phyloP scores from a whole-genome alignment of 2,329 filamentous ascomycete species.

The Cladobotryum mycophilum region DNA sequence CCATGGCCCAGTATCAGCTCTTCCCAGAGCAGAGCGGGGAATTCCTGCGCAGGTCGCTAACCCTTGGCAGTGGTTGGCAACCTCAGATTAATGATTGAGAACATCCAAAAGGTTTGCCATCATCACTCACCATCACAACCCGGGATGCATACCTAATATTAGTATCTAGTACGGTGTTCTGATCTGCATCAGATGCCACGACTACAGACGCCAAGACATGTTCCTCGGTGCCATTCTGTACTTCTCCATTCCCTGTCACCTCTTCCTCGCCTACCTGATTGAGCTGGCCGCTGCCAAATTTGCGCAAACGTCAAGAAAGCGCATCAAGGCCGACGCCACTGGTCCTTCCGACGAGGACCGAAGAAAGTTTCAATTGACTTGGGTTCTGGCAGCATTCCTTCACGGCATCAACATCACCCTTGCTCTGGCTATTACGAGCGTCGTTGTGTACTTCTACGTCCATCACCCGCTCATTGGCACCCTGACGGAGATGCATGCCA shows the following conservation, averaged over 20 bases:
- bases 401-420: slow-evolving; percentile 80
- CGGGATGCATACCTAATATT: background rate
- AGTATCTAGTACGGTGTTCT: slow-evolving; percentile 75
- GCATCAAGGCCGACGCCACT: slow-evolving; percentile 42
- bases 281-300: slow-evolving; percentile 77
- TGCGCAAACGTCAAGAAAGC: slow-evolving; percentile 61
- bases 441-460: slow-evolving; percentile 83
- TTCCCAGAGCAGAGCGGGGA: background rate
- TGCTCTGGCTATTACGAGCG: slow-evolving; percentile 73
- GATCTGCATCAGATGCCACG: slow-evolving; percentile 85
- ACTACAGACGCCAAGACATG: slow-evolving; percentile 74
- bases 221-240: slow-evolving; percentile 72
- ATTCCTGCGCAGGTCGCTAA: slow-evolving; percentile 12
- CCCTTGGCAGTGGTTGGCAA: slow-evolving; percentile 72
- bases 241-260: slow-evolving; percentile 80
- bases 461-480: slow-evolving; percentile 93
- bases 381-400: slow-evolving; percentile 71
- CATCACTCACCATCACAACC: background rate
- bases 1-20: background rate
- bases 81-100: slow-evolving; percentile 89
- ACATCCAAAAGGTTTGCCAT: slow-evolving; percentile 74
- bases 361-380: slow-evolving; percentile 64
- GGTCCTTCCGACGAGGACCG: slow-evolving; percentile 51
- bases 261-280: slow-evolving; percentile 85
- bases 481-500: slow-evolving; percentile 80